Evolutionary conservation across 331 rosid genomes (phyloP), one percentile per base, ranked within the genome.

Genomic region (Quercus lobata): DNA sequence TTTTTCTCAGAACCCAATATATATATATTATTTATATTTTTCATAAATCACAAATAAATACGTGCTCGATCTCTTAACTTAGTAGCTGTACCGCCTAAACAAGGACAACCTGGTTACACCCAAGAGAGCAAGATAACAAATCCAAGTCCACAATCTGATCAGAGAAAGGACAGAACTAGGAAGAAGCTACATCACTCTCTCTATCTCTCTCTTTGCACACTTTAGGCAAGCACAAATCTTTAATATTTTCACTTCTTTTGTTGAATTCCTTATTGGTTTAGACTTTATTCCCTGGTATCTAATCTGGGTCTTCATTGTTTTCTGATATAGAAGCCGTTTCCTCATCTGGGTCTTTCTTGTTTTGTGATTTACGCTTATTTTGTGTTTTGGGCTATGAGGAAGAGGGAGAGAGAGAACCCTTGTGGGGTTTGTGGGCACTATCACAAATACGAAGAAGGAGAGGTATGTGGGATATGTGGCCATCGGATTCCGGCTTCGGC

Each of bases 391-490:
- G 80, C 54, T 70, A 96, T 96, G 99, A 93, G 98, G 91, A 96
- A 96, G 84, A 89, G 98, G 82, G 99, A 96, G 87, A 93, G 99
- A 72, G 99, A 96, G 85, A 96, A 96, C 71, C 99, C 99, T 60
- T 96, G 99, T 77, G 98, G 92, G 71, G 89, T 96, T 75, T 96
- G 99, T 75, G 98, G 99, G 46, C 99, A 96, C 86, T 96, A 93
- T 85, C 98, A 96, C 89, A 96, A 96, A 78, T 90, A 83, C 62
- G 99, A 96, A 77, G 99, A 96, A 83, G 99, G 99, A 7, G 98
- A 95, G 83, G 97, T 96, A n/a, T 96, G 99, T 80, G 90, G 97
- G 87, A 87, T 93, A 79, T 96, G 99, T 63, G 99, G 99, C 19
- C 99, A 96, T 61, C 88, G 98, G 46, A 84, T 91, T 82, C 93